Percentiles rank a stretch among this genome's conserved stretches.
These are phyloP conservation scores for Talaromyces sp. DNA, from an alignment of 2,329 filamentous ascomycete species.

Conservation along the genomic window DNA sequence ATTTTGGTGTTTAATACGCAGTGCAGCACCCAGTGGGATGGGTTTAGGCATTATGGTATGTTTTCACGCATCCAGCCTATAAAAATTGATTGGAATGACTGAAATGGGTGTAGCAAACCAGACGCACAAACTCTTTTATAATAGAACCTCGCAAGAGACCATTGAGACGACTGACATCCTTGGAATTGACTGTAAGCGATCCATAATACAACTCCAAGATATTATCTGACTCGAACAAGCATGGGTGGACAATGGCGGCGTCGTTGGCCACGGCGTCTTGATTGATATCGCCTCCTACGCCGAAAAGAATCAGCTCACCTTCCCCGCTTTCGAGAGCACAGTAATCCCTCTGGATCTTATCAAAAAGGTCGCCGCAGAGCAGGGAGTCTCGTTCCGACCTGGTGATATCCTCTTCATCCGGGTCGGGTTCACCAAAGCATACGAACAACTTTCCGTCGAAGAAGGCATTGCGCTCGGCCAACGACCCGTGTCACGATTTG, in stretches of 20 bases:
- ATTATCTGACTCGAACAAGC: constrained; percentile 21
- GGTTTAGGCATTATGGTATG: constrained; percentile 36
- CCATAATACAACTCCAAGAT: too few relatives aligned
- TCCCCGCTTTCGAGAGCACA: constrained; percentile 42
- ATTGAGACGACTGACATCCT: constrained; percentile 37
- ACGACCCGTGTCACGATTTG: constrained; percentile 25
- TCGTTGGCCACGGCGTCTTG: constrained; percentile 49
- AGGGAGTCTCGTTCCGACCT: constrained; percentile 43
- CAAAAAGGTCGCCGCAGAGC: constrained; percentile 43
- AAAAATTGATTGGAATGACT: neutral
- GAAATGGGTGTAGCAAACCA: constrained; percentile 38
- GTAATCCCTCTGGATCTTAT: constrained; percentile 47
- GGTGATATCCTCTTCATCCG: constrained; percentile 60
- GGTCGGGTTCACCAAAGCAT: constrained; percentile 50
- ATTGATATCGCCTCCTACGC: constrained; percentile 48
- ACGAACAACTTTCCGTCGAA: constrained; percentile 37
- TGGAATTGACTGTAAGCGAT: constrained; percentile 39
- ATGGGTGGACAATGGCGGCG: constrained; percentile 38
- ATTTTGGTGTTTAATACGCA: constrained; percentile 59
- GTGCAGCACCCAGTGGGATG: constrained; percentile 54
- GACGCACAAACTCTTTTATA: constrained; percentile 42
- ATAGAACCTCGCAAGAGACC: constrained; percentile 39
- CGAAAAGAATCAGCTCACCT: constrained; percentile 32
- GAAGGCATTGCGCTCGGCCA: constrained; percentile 25
- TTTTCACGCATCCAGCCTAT: neutral